These are phyloP conservation scores for Mucor circinelloides DNA, from an alignment of 371 early-diverging fungal species.

Conservation along the genomic window DNA sequence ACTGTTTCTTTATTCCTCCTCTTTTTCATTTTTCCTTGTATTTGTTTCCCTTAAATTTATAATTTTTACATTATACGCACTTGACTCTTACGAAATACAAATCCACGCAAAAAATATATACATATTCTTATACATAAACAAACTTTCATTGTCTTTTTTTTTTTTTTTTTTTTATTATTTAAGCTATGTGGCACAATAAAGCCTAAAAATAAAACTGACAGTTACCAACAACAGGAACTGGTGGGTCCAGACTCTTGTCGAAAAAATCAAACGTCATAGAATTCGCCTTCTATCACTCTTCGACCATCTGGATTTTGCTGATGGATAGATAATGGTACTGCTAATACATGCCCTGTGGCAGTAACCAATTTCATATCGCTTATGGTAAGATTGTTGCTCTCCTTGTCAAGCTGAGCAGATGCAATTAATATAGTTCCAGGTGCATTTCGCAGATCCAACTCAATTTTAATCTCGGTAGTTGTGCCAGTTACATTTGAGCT, in stretches of 20 bases:
- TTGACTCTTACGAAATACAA: background rate
- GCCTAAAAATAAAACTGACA: background rate
- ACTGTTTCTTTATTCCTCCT: background rate
- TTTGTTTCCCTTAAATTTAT: background rate
- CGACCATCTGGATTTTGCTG: conserved; percentile 9
- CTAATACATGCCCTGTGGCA: conserved; percentile 5
- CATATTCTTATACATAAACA: background rate
- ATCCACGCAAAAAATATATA: background rate
- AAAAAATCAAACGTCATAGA: conserved; percentile 20
- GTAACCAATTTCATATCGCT: conserved; percentile 19
- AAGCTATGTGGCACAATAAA: background rate
- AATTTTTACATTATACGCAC: background rate
- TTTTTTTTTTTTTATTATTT: background rate
- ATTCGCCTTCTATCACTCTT: conserved; percentile 34
- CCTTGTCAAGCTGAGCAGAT: conserved; percentile 8
- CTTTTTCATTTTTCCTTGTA: background rate
- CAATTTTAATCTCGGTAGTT: conserved; percentile 17
- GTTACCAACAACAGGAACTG: background rate
- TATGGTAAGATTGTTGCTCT: background rate
- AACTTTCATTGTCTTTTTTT: background rate
- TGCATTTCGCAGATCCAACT: conserved; percentile 17
- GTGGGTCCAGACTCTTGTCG: background rate
- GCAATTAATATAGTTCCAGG: conserved; percentile 20
- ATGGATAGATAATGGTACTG: background rate
- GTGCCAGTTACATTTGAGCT: background rate